phyloP scores from a whole-genome alignment of 768 basidiomycete genomes.

The Rubroboletus satanas region DNA sequence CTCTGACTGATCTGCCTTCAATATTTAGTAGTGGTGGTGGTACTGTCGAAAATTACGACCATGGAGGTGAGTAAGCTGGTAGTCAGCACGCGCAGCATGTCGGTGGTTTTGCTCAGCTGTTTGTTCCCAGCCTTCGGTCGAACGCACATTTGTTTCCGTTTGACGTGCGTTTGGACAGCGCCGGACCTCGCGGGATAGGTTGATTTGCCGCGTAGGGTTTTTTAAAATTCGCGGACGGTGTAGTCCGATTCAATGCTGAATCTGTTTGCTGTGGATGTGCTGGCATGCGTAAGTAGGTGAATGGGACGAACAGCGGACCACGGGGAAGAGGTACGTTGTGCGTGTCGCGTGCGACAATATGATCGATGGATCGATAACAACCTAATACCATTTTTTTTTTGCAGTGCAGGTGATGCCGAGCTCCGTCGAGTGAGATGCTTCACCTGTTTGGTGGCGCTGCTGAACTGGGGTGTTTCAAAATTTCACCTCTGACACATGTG shows the following conservation, averaged over 20 bases:
- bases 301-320: conserved; percentile 74
- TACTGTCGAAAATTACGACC: conserved; percentile 74
- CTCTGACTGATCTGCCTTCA: conserved; percentile 1
- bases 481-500: neutral
- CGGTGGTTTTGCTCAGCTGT: neutral
- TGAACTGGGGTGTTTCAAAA: neutral
- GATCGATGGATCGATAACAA: conserved; percentile 4
- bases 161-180: conserved; percentile 47
- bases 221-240: conserved; percentile 53
- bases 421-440: neutral
- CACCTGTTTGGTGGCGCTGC: neutral
- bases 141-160: conserved; percentile 67
- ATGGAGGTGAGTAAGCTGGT: conserved; percentile 46
- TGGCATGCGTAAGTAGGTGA: conserved; percentile 57
- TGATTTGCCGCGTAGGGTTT: conserved; percentile 39
- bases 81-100: neutral
- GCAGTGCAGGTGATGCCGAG: neutral
- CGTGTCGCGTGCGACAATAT: neutral
- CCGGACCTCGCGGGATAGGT: neutral
- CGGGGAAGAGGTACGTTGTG: conserved; percentile 48
- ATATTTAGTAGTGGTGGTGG: conserved; percentile 39
- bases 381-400: neutral
- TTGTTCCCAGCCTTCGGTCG: conserved; percentile 53
- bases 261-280: conserved; percentile 65
- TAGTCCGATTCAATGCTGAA: conserved; percentile 78